phyloP scores from a whole-genome alignment of 108 stramenopile species.

The Nitzschia sp. region DNA sequence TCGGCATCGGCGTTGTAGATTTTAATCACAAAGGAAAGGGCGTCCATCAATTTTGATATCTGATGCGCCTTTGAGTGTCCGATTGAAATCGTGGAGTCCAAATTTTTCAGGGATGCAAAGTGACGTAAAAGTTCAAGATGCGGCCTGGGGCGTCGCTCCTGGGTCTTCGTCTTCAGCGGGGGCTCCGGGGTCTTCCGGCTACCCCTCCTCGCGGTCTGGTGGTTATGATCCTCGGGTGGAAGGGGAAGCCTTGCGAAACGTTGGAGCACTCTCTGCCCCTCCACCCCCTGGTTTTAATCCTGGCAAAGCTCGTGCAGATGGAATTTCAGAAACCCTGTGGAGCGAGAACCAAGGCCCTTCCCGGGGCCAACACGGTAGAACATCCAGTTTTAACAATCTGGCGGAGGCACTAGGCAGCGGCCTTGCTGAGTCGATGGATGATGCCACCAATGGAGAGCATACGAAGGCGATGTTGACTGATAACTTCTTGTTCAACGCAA shows the following conservation, averaged over 20 bases:
- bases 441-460: slow-evolving; percentile 49
- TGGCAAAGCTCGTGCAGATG: not conserved
- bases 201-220: not conserved
- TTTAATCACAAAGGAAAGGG: not conserved
- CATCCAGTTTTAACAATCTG: slow-evolving; percentile 72
- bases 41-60: slow-evolving; percentile 9
- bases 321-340: slow-evolving; percentile 1
- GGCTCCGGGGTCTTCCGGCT: not conserved
- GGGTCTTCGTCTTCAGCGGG: not conserved
- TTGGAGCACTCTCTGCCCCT: slow-evolving; percentile 14
- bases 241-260: slow-evolving; percentile 10
- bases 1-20: too few species aligned
- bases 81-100: not conserved
- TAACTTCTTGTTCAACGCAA: slow-evolving; percentile 24
- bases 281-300: slow-evolving; percentile 24
- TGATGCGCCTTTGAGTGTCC: slow-evolving; percentile 3
- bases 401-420: slow-evolving; percentile 73
- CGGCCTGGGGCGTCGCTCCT: slow-evolving; percentile 6
- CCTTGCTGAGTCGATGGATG: slow-evolving; percentile 84
- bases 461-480: slow-evolving; percentile 25
- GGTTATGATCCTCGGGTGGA: not conserved
- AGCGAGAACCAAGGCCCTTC: not conserved
- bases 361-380: slow-evolving; percentile 19
- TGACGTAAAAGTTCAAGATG: slow-evolving; percentile 7
- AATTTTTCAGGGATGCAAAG: not conserved